Conservation (phyloP, 2,329 filamentous ascomycete genomes). For the Davidsoniella virescens region DNA sequence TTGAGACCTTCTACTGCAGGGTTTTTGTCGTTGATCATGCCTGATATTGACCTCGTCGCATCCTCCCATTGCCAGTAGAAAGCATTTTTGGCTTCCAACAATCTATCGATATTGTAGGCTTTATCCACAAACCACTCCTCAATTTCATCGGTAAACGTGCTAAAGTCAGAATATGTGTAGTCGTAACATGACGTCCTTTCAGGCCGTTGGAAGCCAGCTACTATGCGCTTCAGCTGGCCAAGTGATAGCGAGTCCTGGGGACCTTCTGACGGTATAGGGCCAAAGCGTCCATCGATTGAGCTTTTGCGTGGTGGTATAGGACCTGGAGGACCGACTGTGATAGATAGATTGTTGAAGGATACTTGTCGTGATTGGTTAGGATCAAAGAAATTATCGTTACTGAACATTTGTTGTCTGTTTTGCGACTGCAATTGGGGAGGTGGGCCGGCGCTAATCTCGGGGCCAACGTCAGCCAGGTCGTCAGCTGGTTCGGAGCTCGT, state of each 20-base stretch:
- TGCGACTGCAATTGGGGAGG: not conserved
- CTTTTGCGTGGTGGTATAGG: slow-evolving; percentile 12
- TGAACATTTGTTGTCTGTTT: not conserved
- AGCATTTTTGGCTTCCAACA: slow-evolving; percentile 56
- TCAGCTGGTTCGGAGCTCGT: not conserved
- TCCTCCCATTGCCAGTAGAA: slow-evolving; percentile 64
- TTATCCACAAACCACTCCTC: slow-evolving; percentile 97
- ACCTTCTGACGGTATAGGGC: slow-evolving; percentile 20
- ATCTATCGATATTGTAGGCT: slow-evolving; percentile 65
- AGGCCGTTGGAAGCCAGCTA: slow-evolving; percentile 53
- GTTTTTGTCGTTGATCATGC: slow-evolving; percentile 21
- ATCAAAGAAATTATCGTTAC: slow-evolving; percentile 1
- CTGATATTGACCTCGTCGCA: slow-evolving; percentile 18
- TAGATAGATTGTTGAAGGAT: not conserved
- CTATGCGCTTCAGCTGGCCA: slow-evolving; percentile 54
- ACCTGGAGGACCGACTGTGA: not conserved
- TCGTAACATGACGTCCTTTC: slow-evolving; percentile 61
- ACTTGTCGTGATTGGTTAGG: slow-evolving; percentile 4
- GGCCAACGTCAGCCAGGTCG: slow-evolving; percentile 3
- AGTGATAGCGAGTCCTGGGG: slow-evolving; percentile 53
- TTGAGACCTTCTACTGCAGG: slow-evolving; percentile 3
- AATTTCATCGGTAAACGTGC: slow-evolving; percentile 68
- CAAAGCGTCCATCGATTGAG: slow-evolving; percentile 19
- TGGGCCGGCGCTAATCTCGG: slow-evolving; percentile 5
- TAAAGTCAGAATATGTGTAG: slow-evolving; percentile 62